Base-by-base conservation (phyloP, 805 yeast genomes). In the Candida chauliodis region DNA sequence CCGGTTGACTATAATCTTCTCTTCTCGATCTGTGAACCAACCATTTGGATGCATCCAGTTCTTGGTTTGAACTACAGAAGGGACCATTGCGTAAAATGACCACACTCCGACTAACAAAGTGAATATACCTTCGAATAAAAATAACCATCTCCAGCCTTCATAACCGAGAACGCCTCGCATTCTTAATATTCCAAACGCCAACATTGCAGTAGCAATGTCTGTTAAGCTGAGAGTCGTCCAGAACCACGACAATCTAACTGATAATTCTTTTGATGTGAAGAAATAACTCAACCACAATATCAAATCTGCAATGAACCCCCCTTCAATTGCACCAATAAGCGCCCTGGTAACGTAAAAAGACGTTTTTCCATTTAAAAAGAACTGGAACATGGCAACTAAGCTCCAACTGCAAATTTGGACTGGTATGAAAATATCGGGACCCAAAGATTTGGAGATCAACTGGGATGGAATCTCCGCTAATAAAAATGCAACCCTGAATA, bases 261-360 rank as follows among this genome's bases (percentile, higher is more conserved):
- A 68, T 13, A 82, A 62, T 55, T 83, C 88, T 20, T 64, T 55
- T 21, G 73, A 52, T 8, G 78, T 81, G 59, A 75, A 83, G 58
- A 81, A 82, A 56, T 80, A 82, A 2, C 82, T 73, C 55, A 82
- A 60, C 78, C 82, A 82, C 34, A 81, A 58, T 39, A 76, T 70
- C 23, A 75, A 59, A 48, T 81, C 87, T 23, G 84, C 81, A 38
- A 83, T 80, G 42, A 80, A 80, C 0, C 88, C 87, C 40, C 87
- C 87, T 53, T 81, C 81, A n/a, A 76, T 54, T 3, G 71, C 49
- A 1, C 83, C 87, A 30, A 79, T 50, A 4, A 78, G 59, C 0
- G 73, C 72, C 43, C 85, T 61, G 4, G 78, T 67, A 8, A 61
- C 63, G 40, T 58, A 64, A 44, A 76, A 79, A 0, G 75, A 67